Evolutionary conservation across 2,329 filamentous ascomycete species (phyloP), one percentile per base, ranked within the genome.

Genomic region (Pseudogymnoascus sp.): DNA sequence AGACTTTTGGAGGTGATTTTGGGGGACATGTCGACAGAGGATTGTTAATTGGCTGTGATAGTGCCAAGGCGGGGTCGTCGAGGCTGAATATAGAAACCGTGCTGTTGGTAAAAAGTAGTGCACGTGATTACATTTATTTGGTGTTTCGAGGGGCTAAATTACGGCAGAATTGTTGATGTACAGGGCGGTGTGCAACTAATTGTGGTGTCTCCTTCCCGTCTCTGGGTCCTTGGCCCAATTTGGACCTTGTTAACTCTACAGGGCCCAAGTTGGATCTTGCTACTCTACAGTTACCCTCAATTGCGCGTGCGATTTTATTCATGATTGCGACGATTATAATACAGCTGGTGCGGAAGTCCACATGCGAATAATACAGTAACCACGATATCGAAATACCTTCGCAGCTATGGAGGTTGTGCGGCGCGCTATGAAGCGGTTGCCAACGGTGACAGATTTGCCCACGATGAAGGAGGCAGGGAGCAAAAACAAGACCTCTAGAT

Each of bases 1-100:
- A 92, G 81, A 74, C 90, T 87, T 70, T 89, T 90, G 68, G 84
- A 79, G 61, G 85, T 90, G 71, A 90, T 88, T 70, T 86, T 88
- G 37, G 80, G 76, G 33, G 58, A 60, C 58, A 41, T 60, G 58
- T 40, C 35, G 58, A 41, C 11, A 38, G 25, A 40, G 38, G 12
- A 9, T 5, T 63, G 3, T 16, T 16, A 62, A 33, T 43, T 21
- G 52, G 16, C 37, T 45, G 21, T 37, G 58, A 58, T 59, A 45
- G 18, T 25, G 28, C 37, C 37, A 45, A 35, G 41, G 28, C 14
- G 41, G 14, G 21, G 38, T 38, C 5, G 58, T 60, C 25, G 58
- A 40, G 33, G 33, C 35, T 60, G 58, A 41, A 60, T 40, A 16
- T 60, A 18, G 12, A 60, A 40, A 38, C 16, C 31, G 18, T 60